Conservation (phyloP, 2,329 filamentous ascomycete genomes). For the Ophiocordyceps polyrhachis-furcata region DNA sequence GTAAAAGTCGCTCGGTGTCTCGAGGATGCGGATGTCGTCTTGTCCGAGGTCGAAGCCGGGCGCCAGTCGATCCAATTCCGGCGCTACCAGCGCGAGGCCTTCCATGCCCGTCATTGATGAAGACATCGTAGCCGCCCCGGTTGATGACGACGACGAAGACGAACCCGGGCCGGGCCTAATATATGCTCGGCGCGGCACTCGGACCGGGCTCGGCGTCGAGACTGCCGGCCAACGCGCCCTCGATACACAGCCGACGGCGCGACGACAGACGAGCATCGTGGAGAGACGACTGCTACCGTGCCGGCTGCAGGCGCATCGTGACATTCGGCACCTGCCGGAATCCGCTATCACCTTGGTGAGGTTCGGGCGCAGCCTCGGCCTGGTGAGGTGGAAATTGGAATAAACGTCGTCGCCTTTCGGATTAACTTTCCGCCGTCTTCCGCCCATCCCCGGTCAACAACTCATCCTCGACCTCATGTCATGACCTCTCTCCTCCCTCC, state of each 20-base stretch:
- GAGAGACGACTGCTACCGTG: background rate
- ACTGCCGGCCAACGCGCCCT: background rate
- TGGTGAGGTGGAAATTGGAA: background rate
- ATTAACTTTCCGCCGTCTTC: background rate
- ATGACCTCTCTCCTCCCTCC: conserved; percentile 5
- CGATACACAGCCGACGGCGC: background rate
- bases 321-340: too few species aligned
- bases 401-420: background rate
- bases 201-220: background rate
- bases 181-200: background rate
- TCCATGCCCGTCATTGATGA: conserved; percentile 11
- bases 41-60: conserved; percentile 79
- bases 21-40: conserved; percentile 61
- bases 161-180: background rate
- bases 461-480: background rate
- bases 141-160: background rate
- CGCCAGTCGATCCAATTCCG: conserved; percentile 71
- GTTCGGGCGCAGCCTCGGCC: background rate
- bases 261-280: background rate
- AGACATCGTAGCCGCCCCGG: background rate
- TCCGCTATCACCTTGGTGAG: background rate
- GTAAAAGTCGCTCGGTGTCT: conserved; percentile 78
- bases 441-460: background rate
- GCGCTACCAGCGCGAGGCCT: conserved; percentile 34
- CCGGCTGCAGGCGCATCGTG: background rate